phyloP scores from a whole-genome alignment of 768 basidiomycete species.

The Pleurotus tuber-regium region DNA sequence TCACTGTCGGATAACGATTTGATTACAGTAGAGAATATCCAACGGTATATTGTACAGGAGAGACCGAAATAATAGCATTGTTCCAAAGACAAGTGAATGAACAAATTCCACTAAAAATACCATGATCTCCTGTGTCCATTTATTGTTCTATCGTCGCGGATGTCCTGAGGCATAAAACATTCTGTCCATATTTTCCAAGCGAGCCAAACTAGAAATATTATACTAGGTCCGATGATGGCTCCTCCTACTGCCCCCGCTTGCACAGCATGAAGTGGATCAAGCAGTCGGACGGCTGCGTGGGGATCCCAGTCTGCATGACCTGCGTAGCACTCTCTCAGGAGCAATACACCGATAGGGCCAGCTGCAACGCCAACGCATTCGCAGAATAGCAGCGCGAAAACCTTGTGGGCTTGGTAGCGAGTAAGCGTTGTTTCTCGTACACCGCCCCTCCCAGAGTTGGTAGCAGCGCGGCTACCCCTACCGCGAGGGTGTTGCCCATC shows the following conservation, averaged over 20 bases:
- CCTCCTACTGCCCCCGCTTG: conserved; percentile 4
- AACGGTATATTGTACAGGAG: too few relatives aligned
- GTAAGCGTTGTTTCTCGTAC: conserved; percentile 1
- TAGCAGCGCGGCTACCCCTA: not conserved
- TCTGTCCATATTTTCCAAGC: conserved; percentile 3
- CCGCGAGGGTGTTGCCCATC: not conserved
- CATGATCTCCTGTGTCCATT: not conserved
- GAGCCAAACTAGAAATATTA: not conserved
- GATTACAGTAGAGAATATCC: too few relatives aligned
- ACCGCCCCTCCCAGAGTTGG: not conserved
- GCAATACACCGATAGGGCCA: conserved; percentile 1
- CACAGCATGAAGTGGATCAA: conserved; percentile 1
- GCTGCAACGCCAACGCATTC: conserved; percentile 3
- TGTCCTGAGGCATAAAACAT: not conserved
- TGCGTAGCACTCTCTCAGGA: not conserved
- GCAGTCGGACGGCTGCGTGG: not conserved
- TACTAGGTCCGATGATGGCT: not conserved
- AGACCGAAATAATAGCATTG: too few relatives aligned
- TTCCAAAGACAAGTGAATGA: too few relatives aligned
- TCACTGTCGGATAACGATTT: too few relatives aligned
- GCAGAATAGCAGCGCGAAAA: conserved; percentile 6
- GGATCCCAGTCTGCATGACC: not conserved
- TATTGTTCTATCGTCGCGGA: not conserved
- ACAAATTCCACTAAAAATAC: not conserved
- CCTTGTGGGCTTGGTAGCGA: conserved; percentile 1